Base-by-base conservation (phyloP, 805 yeast species). In the Schizosaccharomyces octosporus region DNA sequence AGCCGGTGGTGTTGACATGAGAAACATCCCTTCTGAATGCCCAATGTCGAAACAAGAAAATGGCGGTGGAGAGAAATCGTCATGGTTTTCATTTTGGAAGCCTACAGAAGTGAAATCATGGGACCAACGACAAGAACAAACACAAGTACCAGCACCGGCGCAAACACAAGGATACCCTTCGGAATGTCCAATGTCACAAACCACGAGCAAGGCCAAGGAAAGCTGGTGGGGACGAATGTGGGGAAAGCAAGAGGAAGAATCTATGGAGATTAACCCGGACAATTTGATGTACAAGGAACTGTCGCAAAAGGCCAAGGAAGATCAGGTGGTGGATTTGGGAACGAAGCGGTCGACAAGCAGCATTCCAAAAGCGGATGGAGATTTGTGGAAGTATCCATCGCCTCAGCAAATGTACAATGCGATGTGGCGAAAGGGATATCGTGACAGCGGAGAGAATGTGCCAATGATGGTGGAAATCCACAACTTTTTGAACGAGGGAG, bases 381-480 rank as follows among this genome's bases (percentile, higher is more conserved):
- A 74, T 9, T 81, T 81, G 64, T 93, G 99, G 99, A 98, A 93
- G 72, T 93, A 93, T 70, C 99, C 99, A 1, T 87, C 96, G 1
- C 98, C 99, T 0, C 98, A 93, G 72, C 99, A 93, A 71, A 93
- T 93, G 99, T 82, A 88, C 66, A 89, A 90, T 68, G 99, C 99
- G 13, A 90, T 93, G 97, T 74, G 88, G 32, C 81, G 90, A 65
- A 93, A 93, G 74, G 95, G 96, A 24, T 90, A 93, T 68, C 82
- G 79, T 2, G 94, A 84, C 59, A 79, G 90, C 61, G 94, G 90
- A 2, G 97, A 89, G 70, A 95, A 87, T 65, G 97, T 93, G 3
- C 96, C 87, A 66, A 79, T 86, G 59, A 93, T 93, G 99, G 98
- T 93, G 31, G 90, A 84, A 65, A 95, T 93, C 58, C 99, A 93